These are phyloP conservation scores for Rhodosporidiobolus sp. DNA, from an alignment of 768 basidiomycete genomes.

Conservation along the genomic window DNA sequence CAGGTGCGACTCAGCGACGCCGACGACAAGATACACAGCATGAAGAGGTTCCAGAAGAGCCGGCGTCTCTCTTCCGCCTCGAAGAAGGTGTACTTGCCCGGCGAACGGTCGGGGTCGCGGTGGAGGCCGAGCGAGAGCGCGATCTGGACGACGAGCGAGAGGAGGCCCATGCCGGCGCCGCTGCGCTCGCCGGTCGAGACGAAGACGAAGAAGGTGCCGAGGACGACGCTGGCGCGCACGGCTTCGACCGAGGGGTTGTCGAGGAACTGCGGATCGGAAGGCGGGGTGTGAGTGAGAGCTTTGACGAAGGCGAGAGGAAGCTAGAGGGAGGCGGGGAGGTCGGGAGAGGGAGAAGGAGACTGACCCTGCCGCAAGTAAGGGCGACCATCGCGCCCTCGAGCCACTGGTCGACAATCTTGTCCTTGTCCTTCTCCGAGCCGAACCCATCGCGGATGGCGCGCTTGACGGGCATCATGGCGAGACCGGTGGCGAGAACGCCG, in stretches of 20 bases:
- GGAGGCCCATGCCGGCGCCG: constrained; percentile 35
- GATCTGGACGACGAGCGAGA: constrained; percentile 31
- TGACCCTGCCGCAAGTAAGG: constrained; percentile 21
- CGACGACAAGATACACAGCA: constrained; percentile 31
- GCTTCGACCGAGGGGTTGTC: constrained; percentile 34
- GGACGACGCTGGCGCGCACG: constrained; percentile 23
- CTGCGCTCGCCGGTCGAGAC: constrained; percentile 27
- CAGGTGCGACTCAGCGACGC: constrained; percentile 27
- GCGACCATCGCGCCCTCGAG: constrained; percentile 37
- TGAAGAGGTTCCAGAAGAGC: constrained; percentile 26
- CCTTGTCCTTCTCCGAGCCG: constrained; percentile 17
- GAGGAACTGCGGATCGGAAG: constrained; percentile 18
- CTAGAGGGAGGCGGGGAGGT: not conserved
- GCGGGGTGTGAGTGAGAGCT: not conserved
- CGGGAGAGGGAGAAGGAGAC: not conserved
- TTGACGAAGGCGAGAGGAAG: no score
- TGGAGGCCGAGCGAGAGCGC: constrained; percentile 32
- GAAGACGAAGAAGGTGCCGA: constrained; percentile 39
- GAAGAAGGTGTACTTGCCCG: constrained; percentile 32
- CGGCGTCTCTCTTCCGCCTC: constrained; percentile 27
- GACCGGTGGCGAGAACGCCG: constrained; percentile 29
- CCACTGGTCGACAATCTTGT: constrained; percentile 30
- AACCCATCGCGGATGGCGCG: constrained; percentile 22
- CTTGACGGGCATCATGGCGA: constrained; percentile 34
- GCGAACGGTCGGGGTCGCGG: constrained; percentile 33